A percentile compares a stretch with the other conserved stretches of the same genome.
phyloP scores from a whole-genome alignment of 495 filamentous ascomycete genomes.

The Talaromyces ruber region DNA sequence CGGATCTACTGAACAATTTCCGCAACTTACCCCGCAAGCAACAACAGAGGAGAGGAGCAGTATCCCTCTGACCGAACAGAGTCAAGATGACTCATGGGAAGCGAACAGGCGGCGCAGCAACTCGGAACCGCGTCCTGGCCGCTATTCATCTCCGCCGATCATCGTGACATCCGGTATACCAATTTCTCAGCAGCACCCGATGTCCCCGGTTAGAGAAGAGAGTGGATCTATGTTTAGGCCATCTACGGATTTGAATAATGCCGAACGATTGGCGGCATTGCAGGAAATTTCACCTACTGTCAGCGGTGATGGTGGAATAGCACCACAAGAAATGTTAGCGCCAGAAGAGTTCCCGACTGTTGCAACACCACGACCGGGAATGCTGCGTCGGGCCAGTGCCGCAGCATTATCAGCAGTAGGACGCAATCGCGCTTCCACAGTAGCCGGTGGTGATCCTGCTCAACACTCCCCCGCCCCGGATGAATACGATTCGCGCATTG shows the following conservation, averaged over 20 bases:
- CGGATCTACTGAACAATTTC: constrained; percentile 10
- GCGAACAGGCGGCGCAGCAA: constrained; percentile 34
- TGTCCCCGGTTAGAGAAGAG: constrained; percentile 33
- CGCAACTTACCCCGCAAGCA: constrained; percentile 1
- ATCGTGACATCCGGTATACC: constrained; percentile 23
- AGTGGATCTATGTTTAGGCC: constrained; percentile 15
- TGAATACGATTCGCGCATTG: constrained; percentile 50
- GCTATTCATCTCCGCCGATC: constrained; percentile 25
- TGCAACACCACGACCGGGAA: constrained; percentile 8
- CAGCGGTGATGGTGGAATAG: neutral
- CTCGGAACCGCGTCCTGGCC: constrained; percentile 34
- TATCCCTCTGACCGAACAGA: constrained; percentile 9
- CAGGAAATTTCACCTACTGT: neutral
- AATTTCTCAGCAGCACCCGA: constrained; percentile 15
- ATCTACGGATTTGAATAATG: neutral
- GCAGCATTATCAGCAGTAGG: constrained; percentile 25
- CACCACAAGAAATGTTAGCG: neutral
- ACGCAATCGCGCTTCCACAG: constrained; percentile 28
- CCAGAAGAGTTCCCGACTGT: neutral
- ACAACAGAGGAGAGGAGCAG: constrained; percentile 7
- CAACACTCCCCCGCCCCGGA: constrained; percentile 9
- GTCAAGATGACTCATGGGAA: constrained; percentile 25
- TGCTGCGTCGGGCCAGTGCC: constrained; percentile 26
- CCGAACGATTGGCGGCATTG: neutral
- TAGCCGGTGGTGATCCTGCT: constrained; percentile 18